Base-by-base conservation (phyloP, 2,329 filamentous ascomycete species). In the Fusarium lyarnte region DNA sequence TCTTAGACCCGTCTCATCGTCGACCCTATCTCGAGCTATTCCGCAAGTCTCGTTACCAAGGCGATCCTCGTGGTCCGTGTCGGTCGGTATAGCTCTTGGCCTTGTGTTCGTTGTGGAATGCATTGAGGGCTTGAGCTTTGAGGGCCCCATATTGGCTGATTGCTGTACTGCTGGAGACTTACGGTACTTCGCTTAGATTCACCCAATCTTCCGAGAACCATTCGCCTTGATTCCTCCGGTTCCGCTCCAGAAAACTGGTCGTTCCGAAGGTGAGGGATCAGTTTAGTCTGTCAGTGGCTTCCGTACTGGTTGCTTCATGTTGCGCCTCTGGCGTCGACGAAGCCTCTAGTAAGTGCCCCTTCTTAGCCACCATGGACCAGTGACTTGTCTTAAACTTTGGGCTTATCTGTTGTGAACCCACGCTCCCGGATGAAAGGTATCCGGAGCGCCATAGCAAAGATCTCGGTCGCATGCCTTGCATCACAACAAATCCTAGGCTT, bases 61-160 rank as follows among this genome's bases (percentile, higher is more conserved):
- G 27, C 31, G 53, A 36, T 31, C 42, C 33, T 43, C 31, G 49
- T 46, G 35, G 39, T 36, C 36, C 29, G 38, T 29, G 51, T 59
- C 31, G 21, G 46, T 19, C 25, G 25, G 35, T 19, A 29, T 19
- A 33, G 27, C 25, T 71, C 70, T 73, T 73, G 66, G 66, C 54
- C 31, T 33, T 61, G 41, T 42, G 61, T 51, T 68, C 54, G 54
- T 33, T 63, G 45, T 60, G 70, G 70, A 74, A 73, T 74, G 70
- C 58, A 52, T 65, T 73, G 58, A 45, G 47, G 42, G 46, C 46
- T 38, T 43, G 47, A 43, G 33, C 46, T 29, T 43, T 46, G 39
- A 39, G 23, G 29, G 55, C 39, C 67, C 58, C 53, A 27, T 52
- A 49, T 49, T 63, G 55, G 54, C 53, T 53, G 31, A 43, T 35